Evolutionary conservation across 1,139 yeast genomes (phyloP), one percentile per base, ranked within the genome.

Genomic region (Lodderomyces orthopsilosis): DNA sequence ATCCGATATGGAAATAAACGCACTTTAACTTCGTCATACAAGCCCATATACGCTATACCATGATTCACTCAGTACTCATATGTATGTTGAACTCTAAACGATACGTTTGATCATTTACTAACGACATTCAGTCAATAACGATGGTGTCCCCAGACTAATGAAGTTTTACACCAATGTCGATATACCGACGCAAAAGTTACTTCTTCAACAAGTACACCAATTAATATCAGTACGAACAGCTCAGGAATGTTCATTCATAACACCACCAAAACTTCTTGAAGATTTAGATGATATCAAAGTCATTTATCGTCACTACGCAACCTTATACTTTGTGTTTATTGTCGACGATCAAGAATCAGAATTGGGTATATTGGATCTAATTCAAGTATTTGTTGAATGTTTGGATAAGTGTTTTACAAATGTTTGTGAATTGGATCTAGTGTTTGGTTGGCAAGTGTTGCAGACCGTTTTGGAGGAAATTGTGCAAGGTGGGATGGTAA

Each of bases 401-500:
- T 73, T 93, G 49, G 97, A 93, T 61, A 80, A 85, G 49, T 93
- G 98, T 62, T 93, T 93, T 64, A 83, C 83, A 51, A 91, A 91
- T 56, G 99, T 93, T 6, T 91, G 97, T 62, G 99, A 93, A 61
- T 74, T 93, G 52, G 98, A 93, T 62, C 72, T 93, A 53, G 97
- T 94, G 19, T 91, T 90, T 63, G 97, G 97, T 21, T 93, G 98
- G 97, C 97, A 93, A 63, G 95, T 90, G 12, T 68, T 93, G 36
- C 95, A 93, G 58, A 85, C 96, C 1, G 97, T 93, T 4, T 66
- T 93, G 44, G 93, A 85, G 58, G 98, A 94, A 56, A 86, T 93
- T 35, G 85, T 93, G 1, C 98, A 93, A 60, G 98, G 98, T 23
- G 99, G 99, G 0, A 85, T 94, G 95, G 98, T 93, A n/a, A 88